These are phyloP conservation scores for Calophaca sinica DNA, from an alignment of 306 rosid species.

Conservation along the genomic window DNA sequence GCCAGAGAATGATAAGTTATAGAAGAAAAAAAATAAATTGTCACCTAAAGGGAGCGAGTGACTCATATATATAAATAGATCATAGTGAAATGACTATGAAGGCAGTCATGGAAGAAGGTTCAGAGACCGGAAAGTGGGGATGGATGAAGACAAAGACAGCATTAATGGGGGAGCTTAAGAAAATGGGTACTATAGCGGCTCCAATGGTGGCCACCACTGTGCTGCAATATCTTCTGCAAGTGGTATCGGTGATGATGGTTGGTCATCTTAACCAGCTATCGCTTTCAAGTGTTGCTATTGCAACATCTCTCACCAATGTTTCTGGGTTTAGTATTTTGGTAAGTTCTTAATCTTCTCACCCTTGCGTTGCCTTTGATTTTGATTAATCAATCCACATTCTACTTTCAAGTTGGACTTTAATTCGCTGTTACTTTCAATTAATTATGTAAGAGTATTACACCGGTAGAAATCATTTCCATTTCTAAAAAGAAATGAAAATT, in stretches of 20 bases:
- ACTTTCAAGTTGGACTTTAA: background rate
- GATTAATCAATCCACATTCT: background rate
- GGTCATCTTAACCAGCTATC: slow-evolving; percentile 55
- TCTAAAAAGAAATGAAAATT: too few species aligned
- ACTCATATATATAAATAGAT: background rate
- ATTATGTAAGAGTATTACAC: background rate
- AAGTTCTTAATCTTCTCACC: slow-evolving; percentile 12
- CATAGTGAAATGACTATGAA: background rate
- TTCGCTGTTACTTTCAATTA: background rate
- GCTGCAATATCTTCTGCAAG: slow-evolving; percentile 56
- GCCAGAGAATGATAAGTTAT: background rate
- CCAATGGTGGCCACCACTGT: slow-evolving; percentile 54
- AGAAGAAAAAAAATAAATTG: background rate
- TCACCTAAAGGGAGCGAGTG: background rate
- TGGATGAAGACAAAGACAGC: slow-evolving; percentile 1
- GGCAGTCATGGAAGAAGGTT: slow-evolving; percentile 40
- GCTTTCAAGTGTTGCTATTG: slow-evolving; percentile 58
- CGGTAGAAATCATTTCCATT: too few species aligned
- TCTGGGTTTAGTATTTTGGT: slow-evolving; percentile 58
- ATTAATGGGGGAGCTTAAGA: slow-evolving; percentile 44
- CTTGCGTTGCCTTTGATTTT: background rate
- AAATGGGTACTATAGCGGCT: slow-evolving; percentile 39
- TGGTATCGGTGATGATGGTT: slow-evolving; percentile 51
- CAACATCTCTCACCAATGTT: slow-evolving; percentile 56
- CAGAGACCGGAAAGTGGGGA: background rate